Evolutionary conservation across 2,329 filamentous ascomycete genomes (phyloP).

Genomic region (Penicillium sumatraense): DNA sequence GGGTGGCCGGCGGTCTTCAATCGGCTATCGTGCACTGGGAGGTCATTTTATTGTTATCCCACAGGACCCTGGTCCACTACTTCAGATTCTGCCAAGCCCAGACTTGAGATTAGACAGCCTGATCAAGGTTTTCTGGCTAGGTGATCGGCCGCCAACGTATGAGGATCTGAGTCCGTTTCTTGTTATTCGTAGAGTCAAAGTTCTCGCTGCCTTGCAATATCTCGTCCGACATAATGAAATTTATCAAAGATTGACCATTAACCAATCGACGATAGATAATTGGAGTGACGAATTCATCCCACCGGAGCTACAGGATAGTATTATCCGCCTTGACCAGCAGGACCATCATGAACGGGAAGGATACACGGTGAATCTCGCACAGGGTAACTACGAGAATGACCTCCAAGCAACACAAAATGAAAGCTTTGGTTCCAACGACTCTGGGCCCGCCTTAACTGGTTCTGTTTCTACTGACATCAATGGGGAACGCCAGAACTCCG

Average conservation of each 20-base stretch:
- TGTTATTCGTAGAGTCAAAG: constrained; percentile 5
- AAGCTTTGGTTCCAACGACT: neutral
- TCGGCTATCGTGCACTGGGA: constrained; percentile 6
- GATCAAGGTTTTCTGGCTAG: constrained; percentile 15
- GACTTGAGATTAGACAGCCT: neutral
- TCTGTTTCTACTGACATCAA: constrained; percentile 15
- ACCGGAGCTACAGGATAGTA: neutral
- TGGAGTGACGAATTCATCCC: constrained; percentile 11
- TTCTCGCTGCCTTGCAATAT: constrained; percentile 9
- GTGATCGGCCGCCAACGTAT: neutral
- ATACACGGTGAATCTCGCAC: constrained; percentile 11
- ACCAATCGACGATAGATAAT: neutral
- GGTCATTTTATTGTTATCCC: constrained; percentile 18
- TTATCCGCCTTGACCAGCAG: constrained; percentile 1
- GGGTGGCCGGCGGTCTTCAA: neutral
- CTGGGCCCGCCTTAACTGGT: neutral
- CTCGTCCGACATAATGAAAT: constrained; percentile 10
- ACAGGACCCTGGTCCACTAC: constrained; percentile 15
- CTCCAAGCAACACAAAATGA: constrained; percentile 7
- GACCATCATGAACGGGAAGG: constrained; percentile 14
- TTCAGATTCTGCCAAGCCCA: constrained; percentile 12
- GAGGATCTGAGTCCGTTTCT: constrained; percentile 7
- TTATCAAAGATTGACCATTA: neutral
- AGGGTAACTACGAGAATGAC: constrained; percentile 18
- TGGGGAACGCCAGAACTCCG: constrained; percentile 14